Evolutionary conservation across 1,284 basidiomycete genomes (phyloP).

Genomic region (Tetrapyrgos nigripes): DNA sequence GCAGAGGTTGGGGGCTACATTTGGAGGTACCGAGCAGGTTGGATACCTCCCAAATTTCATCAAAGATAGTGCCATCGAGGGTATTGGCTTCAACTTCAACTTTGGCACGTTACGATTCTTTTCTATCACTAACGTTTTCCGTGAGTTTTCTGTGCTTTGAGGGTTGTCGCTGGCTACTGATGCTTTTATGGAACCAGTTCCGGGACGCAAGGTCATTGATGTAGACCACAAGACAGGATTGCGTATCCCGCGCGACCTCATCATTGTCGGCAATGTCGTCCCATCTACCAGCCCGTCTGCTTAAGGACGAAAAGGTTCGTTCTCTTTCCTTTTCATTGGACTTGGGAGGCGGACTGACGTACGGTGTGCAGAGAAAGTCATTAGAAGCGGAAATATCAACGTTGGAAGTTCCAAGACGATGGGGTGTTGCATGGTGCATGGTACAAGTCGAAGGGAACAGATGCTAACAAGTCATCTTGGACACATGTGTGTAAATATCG

Average conservation of each 20-base stretch:
- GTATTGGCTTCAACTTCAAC: neutral
- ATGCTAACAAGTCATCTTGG: no score
- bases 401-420: no score
- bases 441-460: no score
- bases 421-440: no score
- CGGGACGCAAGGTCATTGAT: neutral
- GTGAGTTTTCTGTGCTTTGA: neutral
- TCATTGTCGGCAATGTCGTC: conserved; percentile 1
- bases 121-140: neutral
- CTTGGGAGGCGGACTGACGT: no score
- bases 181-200: neutral
- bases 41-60: neutral
- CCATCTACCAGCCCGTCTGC: neutral
- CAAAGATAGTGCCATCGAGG: neutral
- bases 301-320: no score
- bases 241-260: neutral
- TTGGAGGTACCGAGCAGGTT: neutral
- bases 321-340: no score
- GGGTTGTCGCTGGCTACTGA: neutral
- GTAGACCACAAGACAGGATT: neutral
- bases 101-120: conserved; percentile 1
- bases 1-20: neutral
- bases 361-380: no score
- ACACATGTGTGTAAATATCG: no score
- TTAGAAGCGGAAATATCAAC: no score